Percentiles rank a stretch among this genome's conserved stretches.
Evolutionary conservation across 768 basidiomycete genomes (phyloP).

Genomic region (Rhizopogon rudus): DNA sequence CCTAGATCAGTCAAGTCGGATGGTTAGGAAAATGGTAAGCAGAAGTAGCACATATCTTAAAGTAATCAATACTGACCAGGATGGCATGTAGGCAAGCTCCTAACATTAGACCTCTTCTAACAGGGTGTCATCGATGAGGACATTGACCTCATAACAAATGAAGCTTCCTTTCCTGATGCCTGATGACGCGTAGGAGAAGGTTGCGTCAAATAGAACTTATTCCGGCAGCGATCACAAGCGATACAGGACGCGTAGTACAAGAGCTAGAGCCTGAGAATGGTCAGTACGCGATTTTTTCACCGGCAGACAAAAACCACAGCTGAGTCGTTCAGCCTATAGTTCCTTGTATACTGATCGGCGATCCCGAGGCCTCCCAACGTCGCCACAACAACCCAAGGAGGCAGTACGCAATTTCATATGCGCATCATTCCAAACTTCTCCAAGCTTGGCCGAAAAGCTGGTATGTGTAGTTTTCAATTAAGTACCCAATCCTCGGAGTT

Average conservation of each 20-base stretch:
- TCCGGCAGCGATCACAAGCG: conserved; percentile 77
- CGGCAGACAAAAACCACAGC: conserved; percentile 14
- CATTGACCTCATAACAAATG: conserved; percentile 64
- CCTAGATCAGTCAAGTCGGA: conserved; percentile 93
- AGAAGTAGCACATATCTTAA: not conserved
- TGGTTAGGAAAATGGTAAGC: conserved; percentile 43
- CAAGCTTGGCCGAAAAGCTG: too few relatives aligned
- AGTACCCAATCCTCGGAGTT: too few relatives aligned
- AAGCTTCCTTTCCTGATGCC: conserved; percentile 77
- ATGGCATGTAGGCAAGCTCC: conserved; percentile 89
- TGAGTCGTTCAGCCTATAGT: conserved; percentile 64
- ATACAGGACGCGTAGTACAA: conserved; percentile 83
- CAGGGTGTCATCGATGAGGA: conserved; percentile 70
- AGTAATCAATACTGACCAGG: conserved; percentile 47
- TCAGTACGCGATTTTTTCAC: not conserved
- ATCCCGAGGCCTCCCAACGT: conserved; percentile 71
- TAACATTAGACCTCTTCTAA: conserved; percentile 85
- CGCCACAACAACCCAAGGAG: conserved; percentile 71
- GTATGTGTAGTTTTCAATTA: too few relatives aligned
- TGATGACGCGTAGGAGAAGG: conserved; percentile 77
- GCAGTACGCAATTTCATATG: too few relatives aligned
- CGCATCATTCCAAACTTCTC: too few relatives aligned
- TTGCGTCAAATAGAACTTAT: conserved; percentile 78
- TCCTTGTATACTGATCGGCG: conserved; percentile 61
- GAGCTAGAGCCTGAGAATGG: conserved; percentile 42